A percentile compares a stretch with the other conserved stretches of the same genome.
Conservation (phyloP, 805 yeast species). For the Starmerella powellii region DNA sequence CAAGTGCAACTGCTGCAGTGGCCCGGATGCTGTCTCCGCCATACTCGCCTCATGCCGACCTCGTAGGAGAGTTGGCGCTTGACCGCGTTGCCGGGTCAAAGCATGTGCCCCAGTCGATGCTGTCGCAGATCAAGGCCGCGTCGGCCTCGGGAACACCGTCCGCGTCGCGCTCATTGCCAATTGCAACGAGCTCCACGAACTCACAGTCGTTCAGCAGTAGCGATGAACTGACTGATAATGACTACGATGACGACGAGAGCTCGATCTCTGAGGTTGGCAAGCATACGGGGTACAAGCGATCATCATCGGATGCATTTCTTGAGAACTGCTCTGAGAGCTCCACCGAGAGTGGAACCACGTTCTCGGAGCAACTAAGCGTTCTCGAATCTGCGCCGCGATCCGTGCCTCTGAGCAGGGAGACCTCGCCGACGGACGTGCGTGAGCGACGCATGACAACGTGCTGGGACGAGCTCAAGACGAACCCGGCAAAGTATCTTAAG, state of each 20-base stretch:
- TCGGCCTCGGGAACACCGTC: background rate
- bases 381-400: too few relatives aligned
- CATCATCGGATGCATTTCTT: conserved; percentile 11
- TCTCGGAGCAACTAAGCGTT: too few relatives aligned
- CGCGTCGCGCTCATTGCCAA: too few relatives aligned
- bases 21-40: conserved; percentile 29
- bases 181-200: too few relatives aligned
- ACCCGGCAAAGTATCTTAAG: conserved; percentile 26
- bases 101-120: background rate
- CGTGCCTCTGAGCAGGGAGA: background rate
- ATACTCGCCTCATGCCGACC: conserved; percentile 26
- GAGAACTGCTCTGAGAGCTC: background rate
- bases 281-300: conserved; percentile 4
- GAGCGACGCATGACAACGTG: conserved; percentile 25
- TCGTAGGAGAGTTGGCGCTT: conserved; percentile 2
- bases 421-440: conserved; percentile 3
- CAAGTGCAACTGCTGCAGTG: background rate
- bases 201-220: background rate
- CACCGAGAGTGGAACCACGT: background rate
- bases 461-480: conserved; percentile 24
- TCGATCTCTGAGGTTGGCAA: conserved; percentile 12
- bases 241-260: conserved; percentile 6
- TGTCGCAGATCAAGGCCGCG: background rate
- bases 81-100: background rate
- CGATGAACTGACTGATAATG: conserved; percentile 11